Evolutionary conservation across 768 basidiomycete genomes (phyloP).

Genomic region (Cyclocybe aegerita): DNA sequence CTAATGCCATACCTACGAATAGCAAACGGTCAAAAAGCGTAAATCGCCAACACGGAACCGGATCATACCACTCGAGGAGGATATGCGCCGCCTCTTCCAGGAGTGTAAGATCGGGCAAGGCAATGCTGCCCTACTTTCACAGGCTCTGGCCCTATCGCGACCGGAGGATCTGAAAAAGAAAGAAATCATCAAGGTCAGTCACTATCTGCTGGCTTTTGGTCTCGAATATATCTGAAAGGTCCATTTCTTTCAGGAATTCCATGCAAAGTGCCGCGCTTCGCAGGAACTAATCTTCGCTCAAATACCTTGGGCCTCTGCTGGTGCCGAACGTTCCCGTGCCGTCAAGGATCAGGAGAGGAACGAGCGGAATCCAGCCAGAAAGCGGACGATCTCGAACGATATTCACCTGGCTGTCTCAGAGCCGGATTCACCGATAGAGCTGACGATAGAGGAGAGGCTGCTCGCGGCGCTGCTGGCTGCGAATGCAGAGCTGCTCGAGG

Average conservation of each 20-base stretch:
- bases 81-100: slow-evolving; percentile 78
- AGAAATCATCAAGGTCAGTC: slow-evolving; percentile 65
- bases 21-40: slow-evolving; percentile 30
- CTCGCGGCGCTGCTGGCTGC: slow-evolving; percentile 72
- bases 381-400: slow-evolving; percentile 19
- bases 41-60: slow-evolving; percentile 37
- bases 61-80: slow-evolving; percentile 75
- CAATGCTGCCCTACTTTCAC: slow-evolving; percentile 73
- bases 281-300: slow-evolving; percentile 86
- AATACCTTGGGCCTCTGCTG: slow-evolving; percentile 88
- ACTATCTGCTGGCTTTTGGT: neutral
- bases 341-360: slow-evolving; percentile 21
- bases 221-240: neutral
- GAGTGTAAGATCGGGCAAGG: slow-evolving; percentile 84
- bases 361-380: slow-evolving; percentile 15
- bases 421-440: slow-evolving; percentile 35
- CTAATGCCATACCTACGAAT: neutral
- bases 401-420: slow-evolving; percentile 8
- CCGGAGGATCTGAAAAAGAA: slow-evolving; percentile 68
- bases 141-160: slow-evolving; percentile 67
- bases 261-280: slow-evolving; percentile 72
- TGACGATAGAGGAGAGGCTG: slow-evolving; percentile 74
- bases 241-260: slow-evolving; percentile 67
- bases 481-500: slow-evolving; percentile 68
- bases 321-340: slow-evolving; percentile 69